A percentile compares a stretch with the other conserved stretches of the same genome.
Evolutionary conservation across 495 filamentous ascomycete genomes (phyloP).

Genomic region (Extremus antarcticus): DNA sequence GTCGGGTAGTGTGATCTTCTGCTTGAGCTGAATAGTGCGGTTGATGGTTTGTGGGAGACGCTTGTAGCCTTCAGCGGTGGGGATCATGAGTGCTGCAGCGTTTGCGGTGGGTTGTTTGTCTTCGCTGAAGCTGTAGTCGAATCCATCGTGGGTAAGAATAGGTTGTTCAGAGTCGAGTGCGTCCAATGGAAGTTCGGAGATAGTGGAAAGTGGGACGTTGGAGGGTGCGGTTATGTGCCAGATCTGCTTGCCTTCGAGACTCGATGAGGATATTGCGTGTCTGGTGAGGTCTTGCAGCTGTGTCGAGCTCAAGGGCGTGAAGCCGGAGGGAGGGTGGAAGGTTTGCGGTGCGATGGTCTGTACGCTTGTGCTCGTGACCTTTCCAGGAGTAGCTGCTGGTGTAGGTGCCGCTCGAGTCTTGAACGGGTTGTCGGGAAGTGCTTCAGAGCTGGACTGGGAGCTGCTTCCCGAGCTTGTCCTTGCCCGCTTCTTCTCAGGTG

Average conservation of each 20-base stretch:
- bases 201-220: constrained; percentile 32
- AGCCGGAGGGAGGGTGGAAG: constrained; percentile 13
- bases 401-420: too few relatives aligned
- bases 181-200: constrained; percentile 33
- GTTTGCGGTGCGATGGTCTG: constrained; percentile 1
- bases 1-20: constrained; percentile 27
- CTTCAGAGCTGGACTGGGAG: too few relatives aligned
- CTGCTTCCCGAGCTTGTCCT: not conserved
- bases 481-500: not conserved
- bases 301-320: not conserved
- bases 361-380: not conserved
- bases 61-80: constrained; percentile 3
- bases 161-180: constrained; percentile 25
- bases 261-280: not conserved
- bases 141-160: constrained; percentile 30
- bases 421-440: too few relatives aligned
- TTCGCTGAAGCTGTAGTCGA: constrained; percentile 38
- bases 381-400: not conserved
- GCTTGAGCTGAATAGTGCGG: constrained; percentile 22
- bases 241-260: constrained; percentile 39
- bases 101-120: constrained; percentile 28
- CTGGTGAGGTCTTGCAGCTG: not conserved
- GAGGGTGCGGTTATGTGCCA: constrained; percentile 47
- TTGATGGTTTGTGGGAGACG: not conserved
- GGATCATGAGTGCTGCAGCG: not conserved